Conservation (phyloP, 78 protist genomes). For the slime mould (Dictyostelium discoideum) region DNA sequence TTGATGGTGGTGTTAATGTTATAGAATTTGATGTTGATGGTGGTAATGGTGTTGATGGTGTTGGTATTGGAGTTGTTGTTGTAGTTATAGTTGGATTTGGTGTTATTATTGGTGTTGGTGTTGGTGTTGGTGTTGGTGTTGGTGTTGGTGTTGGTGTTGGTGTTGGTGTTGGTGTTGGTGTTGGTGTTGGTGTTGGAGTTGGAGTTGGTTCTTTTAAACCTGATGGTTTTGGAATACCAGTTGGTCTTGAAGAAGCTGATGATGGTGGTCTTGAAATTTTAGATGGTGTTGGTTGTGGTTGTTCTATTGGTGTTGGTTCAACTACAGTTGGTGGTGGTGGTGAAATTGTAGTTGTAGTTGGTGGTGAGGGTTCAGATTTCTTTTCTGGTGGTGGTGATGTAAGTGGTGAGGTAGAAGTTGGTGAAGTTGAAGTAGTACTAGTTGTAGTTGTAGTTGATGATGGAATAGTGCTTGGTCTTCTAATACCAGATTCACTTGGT, state of each 20-base stretch:
- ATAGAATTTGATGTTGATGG: not conserved
- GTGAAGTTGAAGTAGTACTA: not conserved
- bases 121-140: not conserved
- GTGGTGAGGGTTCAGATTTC: not conserved
- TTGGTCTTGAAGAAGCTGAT: not conserved
- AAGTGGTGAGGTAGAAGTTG: not conserved
- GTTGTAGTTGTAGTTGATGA: not conserved
- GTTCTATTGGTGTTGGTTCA: constrained; percentile 9
- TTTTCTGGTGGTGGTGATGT: constrained; percentile 27
- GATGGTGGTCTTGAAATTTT: constrained; percentile 24
- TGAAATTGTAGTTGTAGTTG: not conserved
- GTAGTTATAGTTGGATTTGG: not conserved
- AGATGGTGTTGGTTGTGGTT: constrained; percentile 21
- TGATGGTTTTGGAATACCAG: constrained; percentile 20
- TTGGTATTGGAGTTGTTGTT: not conserved
- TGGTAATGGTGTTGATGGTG: not conserved
- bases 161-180: not conserved
- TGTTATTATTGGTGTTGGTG: too few relatives aligned
- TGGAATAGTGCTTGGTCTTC: constrained; percentile 13
- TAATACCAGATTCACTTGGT: constrained; percentile 37
- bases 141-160: not conserved
- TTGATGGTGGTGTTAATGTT: not conserved
- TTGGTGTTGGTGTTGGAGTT: not conserved
- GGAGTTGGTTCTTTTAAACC: not conserved
- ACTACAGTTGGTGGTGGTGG: not conserved